phyloP scores from a whole-genome alignment of 2,329 filamentous ascomycete species.

The Alternaria conjuncta region DNA sequence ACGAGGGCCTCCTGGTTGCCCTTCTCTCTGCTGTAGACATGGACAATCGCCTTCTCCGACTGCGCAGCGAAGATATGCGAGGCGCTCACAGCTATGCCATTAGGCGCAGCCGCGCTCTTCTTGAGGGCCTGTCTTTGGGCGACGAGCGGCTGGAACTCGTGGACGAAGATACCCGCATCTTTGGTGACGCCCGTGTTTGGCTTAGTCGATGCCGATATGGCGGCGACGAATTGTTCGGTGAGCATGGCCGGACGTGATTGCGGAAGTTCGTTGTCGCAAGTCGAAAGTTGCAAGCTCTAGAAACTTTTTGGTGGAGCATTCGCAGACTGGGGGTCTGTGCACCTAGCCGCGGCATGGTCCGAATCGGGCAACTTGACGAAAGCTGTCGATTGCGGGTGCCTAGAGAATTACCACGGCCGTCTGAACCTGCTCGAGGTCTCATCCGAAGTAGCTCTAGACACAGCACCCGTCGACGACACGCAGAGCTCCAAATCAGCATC shows the following conservation, averaged over 20 bases:
- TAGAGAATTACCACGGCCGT: neutral
- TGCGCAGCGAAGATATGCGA: slow-evolving; percentile 92
- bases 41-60: slow-evolving; percentile 86
- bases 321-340: slow-evolving; percentile 1
- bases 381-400: neutral
- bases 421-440: neutral
- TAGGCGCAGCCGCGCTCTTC: slow-evolving; percentile 82
- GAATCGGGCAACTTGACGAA: neutral
- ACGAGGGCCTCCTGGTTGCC: slow-evolving; percentile 88
- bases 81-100: slow-evolving; percentile 79
- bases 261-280: slow-evolving; percentile 3
- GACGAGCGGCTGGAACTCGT: slow-evolving; percentile 79
- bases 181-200: slow-evolving; percentile 61
- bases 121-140: slow-evolving; percentile 83
- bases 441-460: neutral
- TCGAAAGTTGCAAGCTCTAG: slow-evolving; percentile 11
- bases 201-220: slow-evolving; percentile 53
- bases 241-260: slow-evolving; percentile 50
- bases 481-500: neutral
- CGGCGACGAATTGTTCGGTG: slow-evolving; percentile 58
- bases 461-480: neutral
- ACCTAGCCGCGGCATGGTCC: slow-evolving; percentile 3
- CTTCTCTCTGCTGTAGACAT: slow-evolving; percentile 85
- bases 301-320: slow-evolving; percentile 20
- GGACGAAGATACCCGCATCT: slow-evolving; percentile 86